Evolutionary conservation across 306 rosid species (phyloP).

Genomic region (cucumber (Cucumis sativus)): DNA sequence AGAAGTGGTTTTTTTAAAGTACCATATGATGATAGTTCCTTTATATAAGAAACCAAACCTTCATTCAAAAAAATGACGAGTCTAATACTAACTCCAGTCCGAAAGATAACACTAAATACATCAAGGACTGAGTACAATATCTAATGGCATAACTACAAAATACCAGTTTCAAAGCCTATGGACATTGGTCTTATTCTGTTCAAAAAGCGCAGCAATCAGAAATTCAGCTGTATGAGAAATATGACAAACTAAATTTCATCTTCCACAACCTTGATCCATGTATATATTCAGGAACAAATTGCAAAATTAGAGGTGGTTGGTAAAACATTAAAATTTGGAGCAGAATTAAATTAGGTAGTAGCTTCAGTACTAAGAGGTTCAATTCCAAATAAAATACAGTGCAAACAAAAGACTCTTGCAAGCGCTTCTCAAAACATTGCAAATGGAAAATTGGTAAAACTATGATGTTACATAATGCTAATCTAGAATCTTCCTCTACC

Average conservation of each 20-base stretch:
- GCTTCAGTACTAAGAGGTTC: neutral
- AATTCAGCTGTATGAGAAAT: neutral
- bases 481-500: slow-evolving; percentile 60
- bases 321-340: neutral
- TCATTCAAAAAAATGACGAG: too few relatives aligned
- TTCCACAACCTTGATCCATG: neutral
- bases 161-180: neutral
- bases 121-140: too few relatives aligned
- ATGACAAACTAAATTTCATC: neutral
- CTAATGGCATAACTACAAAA: too few relatives aligned
- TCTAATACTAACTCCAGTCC: too few relatives aligned
- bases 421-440: neutral
- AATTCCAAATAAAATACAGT: slow-evolving; percentile 5
- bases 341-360: neutral
- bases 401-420: neutral
- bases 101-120: too few relatives aligned
- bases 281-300: neutral
- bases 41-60: too few relatives aligned
- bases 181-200: neutral
- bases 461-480: neutral
- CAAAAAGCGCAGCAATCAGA: neutral
- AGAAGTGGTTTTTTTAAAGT: neutral
- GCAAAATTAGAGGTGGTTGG: neutral
- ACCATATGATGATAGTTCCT: neutral
- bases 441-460: neutral